A percentile compares a stretch with the other conserved stretches of the same genome.
These are phyloP conservation scores for Neolentinus lepideus DNA, from an alignment of 1,284 basidiomycete genomes.

Conservation along the genomic window DNA sequence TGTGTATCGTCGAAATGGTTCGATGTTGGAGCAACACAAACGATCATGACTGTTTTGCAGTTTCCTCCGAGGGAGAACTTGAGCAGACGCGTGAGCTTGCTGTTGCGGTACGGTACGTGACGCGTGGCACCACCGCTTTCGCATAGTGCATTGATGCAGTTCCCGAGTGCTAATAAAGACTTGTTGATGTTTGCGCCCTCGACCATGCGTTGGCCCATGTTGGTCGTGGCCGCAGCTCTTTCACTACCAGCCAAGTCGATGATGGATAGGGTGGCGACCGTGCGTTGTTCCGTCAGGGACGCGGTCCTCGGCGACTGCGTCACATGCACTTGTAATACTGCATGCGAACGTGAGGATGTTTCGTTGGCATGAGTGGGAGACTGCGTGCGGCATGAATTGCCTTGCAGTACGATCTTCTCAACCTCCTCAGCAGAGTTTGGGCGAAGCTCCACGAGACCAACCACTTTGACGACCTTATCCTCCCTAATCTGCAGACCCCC, in stretches of 20 bases:
- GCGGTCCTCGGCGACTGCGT: constrained; percentile 81
- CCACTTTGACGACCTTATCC: constrained; percentile 87
- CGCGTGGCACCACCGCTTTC: constrained; percentile 78
- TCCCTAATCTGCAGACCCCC: constrained; percentile 90
- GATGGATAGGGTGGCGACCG: constrained; percentile 87
- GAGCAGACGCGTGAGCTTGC: constrained; percentile 91
- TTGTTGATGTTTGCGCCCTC: constrained; percentile 99
- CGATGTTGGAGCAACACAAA: constrained; percentile 91
- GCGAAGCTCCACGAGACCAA: constrained; percentile 73
- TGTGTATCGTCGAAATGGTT: constrained; percentile 96
- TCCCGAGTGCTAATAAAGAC: constrained; percentile 89
- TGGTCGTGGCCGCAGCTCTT: constrained; percentile 87
- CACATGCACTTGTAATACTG: constrained; percentile 91
- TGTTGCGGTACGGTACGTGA: constrained; percentile 93
- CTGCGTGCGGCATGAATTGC: constrained; percentile 84
- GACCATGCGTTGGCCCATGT: constrained; percentile 96
- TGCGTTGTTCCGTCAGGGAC: constrained; percentile 70
- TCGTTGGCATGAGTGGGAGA: constrained; percentile 93
- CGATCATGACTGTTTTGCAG: constrained; percentile 98
- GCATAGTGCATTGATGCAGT: constrained; percentile 96
- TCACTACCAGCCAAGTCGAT: constrained; percentile 97
- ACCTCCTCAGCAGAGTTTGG: constrained; percentile 86
- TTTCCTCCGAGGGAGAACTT: constrained; percentile 97
- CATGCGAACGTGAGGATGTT: constrained; percentile 92
- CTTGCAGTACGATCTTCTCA: constrained; percentile 83